These are phyloP conservation scores for Chaetomiaceae sp. DNA, from an alignment of 2,329 filamentous ascomycete species.

Conservation along the genomic window DNA sequence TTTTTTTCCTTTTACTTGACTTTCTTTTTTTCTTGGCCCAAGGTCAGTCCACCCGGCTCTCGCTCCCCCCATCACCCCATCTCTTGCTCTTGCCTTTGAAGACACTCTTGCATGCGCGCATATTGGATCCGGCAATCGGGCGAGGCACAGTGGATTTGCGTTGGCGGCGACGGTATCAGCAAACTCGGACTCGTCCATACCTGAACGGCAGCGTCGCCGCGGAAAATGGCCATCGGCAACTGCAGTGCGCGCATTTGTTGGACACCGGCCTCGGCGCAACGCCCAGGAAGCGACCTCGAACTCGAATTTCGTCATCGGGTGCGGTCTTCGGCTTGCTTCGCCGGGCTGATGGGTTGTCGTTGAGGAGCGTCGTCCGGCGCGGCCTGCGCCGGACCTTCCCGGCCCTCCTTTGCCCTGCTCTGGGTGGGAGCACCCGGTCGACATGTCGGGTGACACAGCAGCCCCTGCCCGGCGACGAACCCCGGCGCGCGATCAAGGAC, in stretches of 20 bases:
- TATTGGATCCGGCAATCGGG: not conserved
- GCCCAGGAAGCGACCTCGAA: too few relatives aligned
- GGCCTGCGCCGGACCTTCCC: too few relatives aligned
- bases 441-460: slow-evolving; percentile 9
- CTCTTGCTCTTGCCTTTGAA: not conserved
- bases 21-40: slow-evolving; percentile 5
- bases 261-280: too few relatives aligned
- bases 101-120: slow-evolving; percentile 18
- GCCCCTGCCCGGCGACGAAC: not conserved
- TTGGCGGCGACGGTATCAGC: not conserved
- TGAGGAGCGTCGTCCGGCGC: too few relatives aligned
- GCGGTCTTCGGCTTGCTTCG: not conserved
- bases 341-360: too few relatives aligned
- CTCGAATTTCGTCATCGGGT: too few relatives aligned
- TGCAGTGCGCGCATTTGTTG: slow-evolving; percentile 14
- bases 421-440: not conserved
- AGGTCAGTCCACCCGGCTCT: slow-evolving; percentile 20
- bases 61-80: not conserved
- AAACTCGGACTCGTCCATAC: too few relatives aligned
- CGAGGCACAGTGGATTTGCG: not conserved
- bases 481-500: not conserved
- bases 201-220: too few relatives aligned
- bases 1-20: too few relatives aligned
- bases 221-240: too few relatives aligned
- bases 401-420: not conserved